These are phyloP conservation scores for Xerocomus nothofagi DNA, from an alignment of 1,284 basidiomycete genomes.

Conservation along the genomic window DNA sequence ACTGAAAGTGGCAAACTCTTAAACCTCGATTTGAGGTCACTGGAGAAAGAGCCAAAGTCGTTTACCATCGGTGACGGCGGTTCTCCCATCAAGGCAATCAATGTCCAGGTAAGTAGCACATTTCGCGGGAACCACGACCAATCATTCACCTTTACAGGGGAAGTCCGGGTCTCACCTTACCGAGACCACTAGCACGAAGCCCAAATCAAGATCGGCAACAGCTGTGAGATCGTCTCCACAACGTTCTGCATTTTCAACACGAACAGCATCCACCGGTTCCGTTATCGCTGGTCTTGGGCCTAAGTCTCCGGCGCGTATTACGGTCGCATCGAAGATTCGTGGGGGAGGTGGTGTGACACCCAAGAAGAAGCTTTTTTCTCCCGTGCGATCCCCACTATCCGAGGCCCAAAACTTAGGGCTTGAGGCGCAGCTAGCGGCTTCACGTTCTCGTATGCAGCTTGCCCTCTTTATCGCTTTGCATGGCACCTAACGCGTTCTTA, in stretches of 20 bases:
- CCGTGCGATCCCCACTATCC: slow-evolving; percentile 41
- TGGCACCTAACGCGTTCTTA: slow-evolving; percentile 8
- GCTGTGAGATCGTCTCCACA: slow-evolving; percentile 16
- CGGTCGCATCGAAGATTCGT: slow-evolving; percentile 21
- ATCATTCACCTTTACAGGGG: slow-evolving; percentile 30
- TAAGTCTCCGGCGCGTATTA: slow-evolving; percentile 26
- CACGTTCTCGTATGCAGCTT: slow-evolving; percentile 23
- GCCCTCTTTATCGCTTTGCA: neutral
- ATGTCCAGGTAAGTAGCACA: slow-evolving; percentile 50
- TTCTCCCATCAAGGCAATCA: slow-evolving; percentile 49
- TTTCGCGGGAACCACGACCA: neutral
- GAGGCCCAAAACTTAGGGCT: slow-evolving; percentile 37
- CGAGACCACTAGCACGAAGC: slow-evolving; percentile 7
- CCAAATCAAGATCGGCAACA: slow-evolving; percentile 11
- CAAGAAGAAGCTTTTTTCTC: slow-evolving; percentile 41
- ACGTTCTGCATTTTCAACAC: slow-evolving; percentile 7
- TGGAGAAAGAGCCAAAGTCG: slow-evolving; percentile 59
- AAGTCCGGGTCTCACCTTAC: slow-evolving; percentile 33
- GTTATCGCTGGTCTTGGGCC: slow-evolving; percentile 1
- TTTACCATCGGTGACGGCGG: slow-evolving; percentile 50
- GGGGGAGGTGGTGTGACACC: slow-evolving; percentile 21
- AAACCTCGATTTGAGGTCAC: slow-evolving; percentile 57
- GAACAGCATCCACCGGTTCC: slow-evolving; percentile 6
- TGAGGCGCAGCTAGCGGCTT: slow-evolving; percentile 21
- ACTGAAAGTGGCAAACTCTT: slow-evolving; percentile 62